These are phyloP conservation scores for Trichophyton verrucosum DNA, from an alignment of 2,329 filamentous ascomycete species.

Conservation along the genomic window DNA sequence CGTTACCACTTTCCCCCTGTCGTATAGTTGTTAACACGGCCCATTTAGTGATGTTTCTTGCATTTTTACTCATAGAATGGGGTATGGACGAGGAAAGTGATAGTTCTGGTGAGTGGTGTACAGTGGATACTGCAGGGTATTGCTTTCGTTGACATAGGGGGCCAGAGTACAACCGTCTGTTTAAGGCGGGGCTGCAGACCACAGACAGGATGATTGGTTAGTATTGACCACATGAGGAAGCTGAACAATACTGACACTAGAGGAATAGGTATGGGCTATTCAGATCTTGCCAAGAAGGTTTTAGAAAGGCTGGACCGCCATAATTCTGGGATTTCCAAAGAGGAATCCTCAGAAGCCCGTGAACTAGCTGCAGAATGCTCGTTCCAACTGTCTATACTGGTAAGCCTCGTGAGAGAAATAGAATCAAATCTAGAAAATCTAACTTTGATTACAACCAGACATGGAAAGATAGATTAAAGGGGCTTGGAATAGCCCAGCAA, in stretches of 20 bases:
- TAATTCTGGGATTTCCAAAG: neutral
- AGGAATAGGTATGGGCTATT: slow-evolving; percentile 38
- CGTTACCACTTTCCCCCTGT: neutral
- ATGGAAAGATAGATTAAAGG: slow-evolving; percentile 31
- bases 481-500: neutral
- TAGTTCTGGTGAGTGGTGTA: neutral
- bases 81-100: slow-evolving; percentile 22
- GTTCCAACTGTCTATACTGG: neutral
- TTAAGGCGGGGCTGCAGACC: slow-evolving; percentile 57
- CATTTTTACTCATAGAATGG: slow-evolving; percentile 56
- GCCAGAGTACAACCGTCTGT: slow-evolving; percentile 39
- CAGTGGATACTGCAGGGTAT: neutral
- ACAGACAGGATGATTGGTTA: slow-evolving; percentile 27
- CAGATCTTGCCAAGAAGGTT: slow-evolving; percentile 47
- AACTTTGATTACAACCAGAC: slow-evolving; percentile 36
- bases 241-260: neutral
- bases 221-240: neutral
- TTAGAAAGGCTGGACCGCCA: slow-evolving; percentile 40
- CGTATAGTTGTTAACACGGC: neutral
- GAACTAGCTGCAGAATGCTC: neutral
- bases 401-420: neutral
- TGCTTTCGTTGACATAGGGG: neutral
- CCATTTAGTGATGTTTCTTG: slow-evolving; percentile 40
- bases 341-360: neutral
- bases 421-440: neutral